These are phyloP conservation scores for Neurospora sp. DNA, from an alignment of 2,329 filamentous ascomycete species.

Conservation along the genomic window DNA sequence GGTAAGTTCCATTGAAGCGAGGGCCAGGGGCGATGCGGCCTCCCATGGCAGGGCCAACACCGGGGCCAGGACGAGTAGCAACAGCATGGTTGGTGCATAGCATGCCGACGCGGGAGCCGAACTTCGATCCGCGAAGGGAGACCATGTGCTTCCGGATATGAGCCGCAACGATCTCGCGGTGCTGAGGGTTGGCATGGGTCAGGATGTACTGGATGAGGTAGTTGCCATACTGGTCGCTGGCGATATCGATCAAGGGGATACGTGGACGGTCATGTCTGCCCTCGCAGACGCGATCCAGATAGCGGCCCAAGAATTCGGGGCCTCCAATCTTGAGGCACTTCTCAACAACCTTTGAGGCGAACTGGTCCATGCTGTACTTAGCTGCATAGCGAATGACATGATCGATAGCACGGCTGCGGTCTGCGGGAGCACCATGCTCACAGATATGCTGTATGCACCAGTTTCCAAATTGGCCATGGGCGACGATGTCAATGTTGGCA, in stretches of 20 bases:
- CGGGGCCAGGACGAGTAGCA: slow-evolving; percentile 79
- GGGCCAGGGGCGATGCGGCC: slow-evolving; percentile 47
- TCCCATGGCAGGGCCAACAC: slow-evolving; percentile 56
- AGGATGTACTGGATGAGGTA: slow-evolving; percentile 97
- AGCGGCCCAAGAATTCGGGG: slow-evolving; percentile 79
- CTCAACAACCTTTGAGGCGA: slow-evolving; percentile 97
- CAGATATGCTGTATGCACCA: slow-evolving; percentile 99
- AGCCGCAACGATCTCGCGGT: slow-evolving; percentile 83
- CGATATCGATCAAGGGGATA: slow-evolving; percentile 95
- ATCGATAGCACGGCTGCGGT: slow-evolving; percentile 87
- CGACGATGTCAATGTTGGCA: slow-evolving; percentile 87
- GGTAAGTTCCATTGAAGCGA: slow-evolving; percentile 49
- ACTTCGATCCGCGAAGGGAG: slow-evolving; percentile 94
- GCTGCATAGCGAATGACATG: slow-evolving; percentile 89
- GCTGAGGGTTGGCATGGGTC: slow-evolving; percentile 75
- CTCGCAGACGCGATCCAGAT: slow-evolving; percentile 89
- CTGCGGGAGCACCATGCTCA: slow-evolving; percentile 83
- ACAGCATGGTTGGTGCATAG: slow-evolving; percentile 93
- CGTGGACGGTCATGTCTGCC: slow-evolving; percentile 82
- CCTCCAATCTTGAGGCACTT: slow-evolving; percentile 98
- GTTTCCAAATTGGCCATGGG: slow-evolving; percentile 96
- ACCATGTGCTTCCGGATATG: slow-evolving; percentile 99
- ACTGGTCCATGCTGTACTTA: slow-evolving; percentile 98
- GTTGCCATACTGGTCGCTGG: slow-evolving; percentile 97
- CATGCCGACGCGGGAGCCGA: slow-evolving; percentile 96